phyloP scores from a whole-genome alignment of 768 basidiomycete species.

The Mycena kentingensis region DNA sequence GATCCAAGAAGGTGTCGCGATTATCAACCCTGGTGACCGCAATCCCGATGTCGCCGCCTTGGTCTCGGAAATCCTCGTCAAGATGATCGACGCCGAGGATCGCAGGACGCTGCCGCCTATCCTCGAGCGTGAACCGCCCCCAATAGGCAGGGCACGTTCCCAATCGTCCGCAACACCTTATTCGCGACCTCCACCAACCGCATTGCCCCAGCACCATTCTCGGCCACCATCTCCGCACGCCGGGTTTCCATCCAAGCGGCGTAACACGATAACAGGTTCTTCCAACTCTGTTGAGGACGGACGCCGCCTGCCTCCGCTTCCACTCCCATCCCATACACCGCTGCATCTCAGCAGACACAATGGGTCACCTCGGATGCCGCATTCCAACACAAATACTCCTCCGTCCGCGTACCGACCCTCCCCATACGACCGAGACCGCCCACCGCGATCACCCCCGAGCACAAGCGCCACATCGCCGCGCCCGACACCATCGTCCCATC shows the following conservation, averaged over 20 bases:
- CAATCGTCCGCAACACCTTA: background rate
- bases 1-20: constrained; percentile 19
- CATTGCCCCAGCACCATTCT: background rate
- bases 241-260: background rate
- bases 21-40: constrained; percentile 12
- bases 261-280: background rate
- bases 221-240: background rate
- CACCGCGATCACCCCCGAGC: background rate
- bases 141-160: background rate
- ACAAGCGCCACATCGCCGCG: no score
- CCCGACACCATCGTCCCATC: no score
- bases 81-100: constrained; percentile 19
- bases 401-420: background rate
- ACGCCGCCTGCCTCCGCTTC: background rate
- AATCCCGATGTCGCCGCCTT: constrained; percentile 20
- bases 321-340: no score
- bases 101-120: constrained; percentile 14
- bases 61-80: constrained; percentile 17
- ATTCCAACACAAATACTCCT: background rate
- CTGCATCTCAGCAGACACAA: no score
- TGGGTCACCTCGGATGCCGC: background rate
- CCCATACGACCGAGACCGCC: background rate
- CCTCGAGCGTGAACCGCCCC: constrained; percentile 5
- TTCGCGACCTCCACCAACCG: background rate
- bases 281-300: no score